Base-by-base conservation (phyloP, 176 grass and related monocot species). In the Ensete glaucum region DNA sequence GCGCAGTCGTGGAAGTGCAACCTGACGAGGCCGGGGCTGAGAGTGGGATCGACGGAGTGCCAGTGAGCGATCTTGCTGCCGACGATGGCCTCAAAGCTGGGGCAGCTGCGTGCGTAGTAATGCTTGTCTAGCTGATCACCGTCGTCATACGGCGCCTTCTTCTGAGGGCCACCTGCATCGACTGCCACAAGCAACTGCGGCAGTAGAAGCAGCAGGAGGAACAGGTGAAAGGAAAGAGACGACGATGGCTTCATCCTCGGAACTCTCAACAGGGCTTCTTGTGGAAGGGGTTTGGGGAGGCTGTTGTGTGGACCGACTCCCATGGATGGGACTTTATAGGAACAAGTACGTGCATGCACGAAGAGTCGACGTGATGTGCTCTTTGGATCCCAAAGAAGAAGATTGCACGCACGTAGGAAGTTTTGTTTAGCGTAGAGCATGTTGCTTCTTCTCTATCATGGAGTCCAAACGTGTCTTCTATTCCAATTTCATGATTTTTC, bases 1-100 rank as follows among this genome's bases (percentile, higher is more conserved):
- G 87, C 84, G 66, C 86, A 92, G 74, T 89, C 90, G 65, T 87
- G 84, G 74, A 85, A 92, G 77, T 78, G 88, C 52, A 92, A 80
- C 48, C 84, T 77, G 57, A 89, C 76, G 76, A 92, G 74, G 77
- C 84, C 73, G 64, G 87, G 67, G n/a, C 82, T 84, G 49, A 87
- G 57, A 53, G 82, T 85, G 73, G 62, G 50, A 70, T 89, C 87
- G 9, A 52, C 67, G 52, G 21, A n/a, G 65, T 87, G 21, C 66
- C 87, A 85, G 26, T 85, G 65, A 62, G 24, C 75, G 16, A 92
- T 82, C 70, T 75, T 81, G 21, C 9, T 69, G 57, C 74, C 67
- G 53, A 92, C 68, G 74, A 86, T 83, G 10, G n/a, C 65, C 87
- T 92, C 90, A 65, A 87, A 87, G 1, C 59, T 29, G 13, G 84